Base-by-base conservation (phyloP, 2,329 filamentous ascomycete species). In the Geoglossum cookeanum region DNA sequence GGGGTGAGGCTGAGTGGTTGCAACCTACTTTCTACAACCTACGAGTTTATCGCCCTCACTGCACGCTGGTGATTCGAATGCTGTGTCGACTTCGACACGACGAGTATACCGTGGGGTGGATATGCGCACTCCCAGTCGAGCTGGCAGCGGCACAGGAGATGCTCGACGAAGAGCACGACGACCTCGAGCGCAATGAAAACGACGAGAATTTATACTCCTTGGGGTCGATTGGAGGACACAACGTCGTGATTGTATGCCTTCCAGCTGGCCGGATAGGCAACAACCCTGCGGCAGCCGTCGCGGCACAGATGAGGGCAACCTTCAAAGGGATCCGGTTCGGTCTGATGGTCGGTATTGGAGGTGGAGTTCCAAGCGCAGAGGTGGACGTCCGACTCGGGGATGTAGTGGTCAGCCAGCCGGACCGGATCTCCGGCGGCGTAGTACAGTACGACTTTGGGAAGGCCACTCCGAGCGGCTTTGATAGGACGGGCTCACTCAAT, bases 321-420 rank as follows among this genome's bases (percentile, higher is more conserved):
- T 63, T 61, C 48, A 52, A 32, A 1, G 15, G 54, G 6, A 55
- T 60, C 8, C 49, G 32, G 17, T 44, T 55, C 32, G 53, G 52
- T 1, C 47, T 63, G 17, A 58, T 63, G 58, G 62, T 63, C 6
- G 61, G 62, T 1, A 62, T 63, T 5, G 62, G 56, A 3, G 62
- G 62, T 11, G 62, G 62, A 1, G 61, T 62, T 2, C 62, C 62
- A 22, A 49, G 47, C 47, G 22, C 47, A 30, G 47, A 49, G 47
- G 22, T 27, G 22, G 47, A 49, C 3, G 29, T 62, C 58, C 22
- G 22, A 22, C 22, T 22, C 22, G 22, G 22, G 22, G 22, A 22
- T 22, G 22, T 22, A 22, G 22, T 62, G 22, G 60, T 60, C 47
- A 49, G 47, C 47, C 47, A 49, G 29, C 47, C 17, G 29, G 29